Conservation (phyloP, 371 early-diverging fungal genomes). For the Apophysomyces elegans region DNA sequence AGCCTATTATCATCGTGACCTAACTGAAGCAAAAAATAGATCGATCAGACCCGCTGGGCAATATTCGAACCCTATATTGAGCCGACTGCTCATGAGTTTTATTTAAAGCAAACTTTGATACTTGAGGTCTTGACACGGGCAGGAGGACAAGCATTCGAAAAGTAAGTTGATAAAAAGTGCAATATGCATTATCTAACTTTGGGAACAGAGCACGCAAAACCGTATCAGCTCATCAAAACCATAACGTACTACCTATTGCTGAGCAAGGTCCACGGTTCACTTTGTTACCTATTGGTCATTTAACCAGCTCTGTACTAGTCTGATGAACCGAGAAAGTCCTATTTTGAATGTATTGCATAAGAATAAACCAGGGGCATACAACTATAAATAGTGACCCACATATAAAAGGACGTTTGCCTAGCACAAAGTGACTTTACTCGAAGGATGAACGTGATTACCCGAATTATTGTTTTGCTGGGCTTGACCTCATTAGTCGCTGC, state of each 20-base stretch:
- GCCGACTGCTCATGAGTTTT: constrained; percentile 51
- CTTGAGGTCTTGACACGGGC: constrained; percentile 51
- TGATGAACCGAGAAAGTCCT: constrained; percentile 5
- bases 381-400: not conserved
- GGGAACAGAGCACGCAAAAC: constrained; percentile 14
- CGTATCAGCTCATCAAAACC: constrained; percentile 37
- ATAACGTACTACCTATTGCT: constrained; percentile 58
- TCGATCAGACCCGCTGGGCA: constrained; percentile 63
- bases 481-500: constrained; percentile 1
- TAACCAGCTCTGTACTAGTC: constrained; percentile 20
- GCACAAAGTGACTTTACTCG: not conserved
- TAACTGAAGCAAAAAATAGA: constrained; percentile 27
- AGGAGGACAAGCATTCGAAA: constrained; percentile 44
- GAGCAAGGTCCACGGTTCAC: constrained; percentile 54
- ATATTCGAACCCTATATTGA: constrained; percentile 52
- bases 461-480: not conserved
- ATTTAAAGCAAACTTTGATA: constrained; percentile 49
- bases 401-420: not conserved
- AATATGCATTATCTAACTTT: not conserved
- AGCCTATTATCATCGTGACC: not conserved
- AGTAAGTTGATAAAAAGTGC: constrained; percentile 27
- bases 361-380: not conserved
- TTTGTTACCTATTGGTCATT: constrained; percentile 59
- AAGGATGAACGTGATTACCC: not conserved
- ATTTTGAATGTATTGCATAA: constrained; percentile 10